Percentiles rank a stretch among this genome's conserved stretches.
Evolutionary conservation across 768 basidiomycete genomes (phyloP).

Genomic region (Thelephora aurantiotincta): DNA sequence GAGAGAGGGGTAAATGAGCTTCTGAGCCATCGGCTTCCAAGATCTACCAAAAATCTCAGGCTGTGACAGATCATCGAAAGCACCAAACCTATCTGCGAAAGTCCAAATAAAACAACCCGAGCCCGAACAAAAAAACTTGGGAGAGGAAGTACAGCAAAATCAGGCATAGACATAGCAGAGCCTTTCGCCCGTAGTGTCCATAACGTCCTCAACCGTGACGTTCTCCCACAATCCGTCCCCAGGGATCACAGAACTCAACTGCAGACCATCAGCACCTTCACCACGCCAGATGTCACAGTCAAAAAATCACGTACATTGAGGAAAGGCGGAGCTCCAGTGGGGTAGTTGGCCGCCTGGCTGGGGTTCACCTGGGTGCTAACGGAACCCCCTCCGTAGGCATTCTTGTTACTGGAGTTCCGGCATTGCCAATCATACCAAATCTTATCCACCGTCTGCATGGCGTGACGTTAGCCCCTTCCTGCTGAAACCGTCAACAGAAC

Average conservation of each 20-base stretch:
- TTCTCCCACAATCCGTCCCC: slow-evolving; percentile 13
- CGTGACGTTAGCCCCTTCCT: background rate
- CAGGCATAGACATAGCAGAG: slow-evolving; percentile 24
- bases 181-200: slow-evolving; percentile 18
- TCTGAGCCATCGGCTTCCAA: too few species aligned
- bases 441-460: slow-evolving; percentile 21
- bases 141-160: too few species aligned
- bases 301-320: slow-evolving; percentile 8
- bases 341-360: slow-evolving; percentile 7
- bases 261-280: background rate
- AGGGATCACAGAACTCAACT: slow-evolving; percentile 17
- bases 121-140: too few species aligned
- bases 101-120: too few species aligned
- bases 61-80: too few species aligned
- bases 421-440: slow-evolving; percentile 25
- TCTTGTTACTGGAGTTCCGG: slow-evolving; percentile 11
- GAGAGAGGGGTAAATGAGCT: too few species aligned
- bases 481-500: background rate
- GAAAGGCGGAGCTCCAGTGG: slow-evolving; percentile 13
- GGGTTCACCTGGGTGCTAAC: slow-evolving; percentile 1
- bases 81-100: too few species aligned
- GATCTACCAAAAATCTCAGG: too few species aligned
- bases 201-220: slow-evolving; percentile 13
- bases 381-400: slow-evolving; percentile 18
- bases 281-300: background rate